A percentile compares a stretch with the other conserved stretches of the same genome.
Evolutionary conservation across 2,329 filamentous ascomycete species (phyloP).

Genomic region (Hysterium pulicare): DNA sequence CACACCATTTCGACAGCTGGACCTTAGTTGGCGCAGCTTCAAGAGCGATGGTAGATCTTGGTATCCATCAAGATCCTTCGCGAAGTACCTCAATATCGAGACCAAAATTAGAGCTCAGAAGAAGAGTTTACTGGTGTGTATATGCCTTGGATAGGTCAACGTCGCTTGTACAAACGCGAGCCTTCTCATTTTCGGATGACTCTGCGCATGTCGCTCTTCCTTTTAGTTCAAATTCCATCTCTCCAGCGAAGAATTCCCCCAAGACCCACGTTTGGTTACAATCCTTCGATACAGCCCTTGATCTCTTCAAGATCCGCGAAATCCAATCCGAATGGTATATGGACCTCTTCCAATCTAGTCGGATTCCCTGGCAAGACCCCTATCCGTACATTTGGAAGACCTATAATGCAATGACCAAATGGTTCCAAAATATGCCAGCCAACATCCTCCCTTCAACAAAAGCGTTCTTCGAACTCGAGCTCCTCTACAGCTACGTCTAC

Average conservation of each 20-base stretch:
- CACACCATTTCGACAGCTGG: slow-evolving; percentile 90
- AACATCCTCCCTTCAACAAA: slow-evolving; percentile 63
- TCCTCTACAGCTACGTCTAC: slow-evolving; percentile 88
- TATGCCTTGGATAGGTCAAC: slow-evolving; percentile 88
- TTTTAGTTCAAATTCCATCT: slow-evolving; percentile 39
- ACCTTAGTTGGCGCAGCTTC: slow-evolving; percentile 88
- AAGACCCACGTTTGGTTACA: slow-evolving; percentile 53
- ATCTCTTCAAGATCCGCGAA: slow-evolving; percentile 78
- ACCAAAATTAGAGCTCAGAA: slow-evolving; percentile 69
- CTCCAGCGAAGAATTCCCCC: slow-evolving; percentile 43
- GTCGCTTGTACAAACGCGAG: slow-evolving; percentile 80
- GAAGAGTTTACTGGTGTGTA: slow-evolving; percentile 84
- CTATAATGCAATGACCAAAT: slow-evolving; percentile 73
- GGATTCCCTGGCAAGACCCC: slow-evolving; percentile 64
- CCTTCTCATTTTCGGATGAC: slow-evolving; percentile 92
- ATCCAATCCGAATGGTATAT: slow-evolving; percentile 90
- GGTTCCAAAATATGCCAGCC: slow-evolving; percentile 73
- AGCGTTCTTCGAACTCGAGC: slow-evolving; percentile 79
- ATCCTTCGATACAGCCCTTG: slow-evolving; percentile 66
- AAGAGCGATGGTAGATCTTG: slow-evolving; percentile 81
- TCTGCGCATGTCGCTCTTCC: slow-evolving; percentile 80
- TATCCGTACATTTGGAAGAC: slow-evolving; percentile 71
- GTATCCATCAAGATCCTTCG: slow-evolving; percentile 87
- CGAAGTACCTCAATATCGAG: slow-evolving; percentile 65
- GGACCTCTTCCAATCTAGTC: slow-evolving; percentile 75